Evolutionary conservation across 2,329 filamentous ascomycete species (phyloP), one percentile per base, ranked within the genome.

Genomic region (Cladosporium sp.): DNA sequence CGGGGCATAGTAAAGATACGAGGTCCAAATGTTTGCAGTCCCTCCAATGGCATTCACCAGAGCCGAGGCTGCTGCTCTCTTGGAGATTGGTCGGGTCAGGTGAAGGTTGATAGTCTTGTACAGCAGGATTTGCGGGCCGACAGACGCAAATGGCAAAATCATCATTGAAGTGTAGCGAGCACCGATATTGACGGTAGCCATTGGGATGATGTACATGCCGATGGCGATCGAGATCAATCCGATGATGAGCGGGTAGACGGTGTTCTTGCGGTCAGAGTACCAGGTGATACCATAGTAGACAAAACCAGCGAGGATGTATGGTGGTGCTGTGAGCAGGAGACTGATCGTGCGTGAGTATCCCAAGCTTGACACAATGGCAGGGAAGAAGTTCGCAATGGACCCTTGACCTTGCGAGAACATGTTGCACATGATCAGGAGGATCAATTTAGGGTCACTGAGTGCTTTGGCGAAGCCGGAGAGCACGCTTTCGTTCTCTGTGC

Each of bases 281-380:
- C 65, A 72, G 3, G 69, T 65, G 9, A 67, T 58, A 25, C 49
- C 61, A 40, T 65, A 67, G 5, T 69, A 64, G 38, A 64, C 60
- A 17, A 62, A 60, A 39, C 70, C 71, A 7, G 70, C 67, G 50
- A 72, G 66, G 36, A 66, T 66, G 55, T 76, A 75, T 0, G 76
- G 75, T 1, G 75, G 75, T 0, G 75, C 75, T 55, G 76, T 74
- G 2, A 78, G 67, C 12, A 78, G 72, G 49, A 75, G 75, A 1
- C 75, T 77, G 34, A 76, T 79, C 2, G 89, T 76, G 8, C 87
- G 83, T 22, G 81, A 78, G 75, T 83, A 95, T 74, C 95, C 85
- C 15, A 96, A 65, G 0, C 85, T 81, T 65, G 88, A 84, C 1
- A 91, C 75, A 52, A 68, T 66, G 19, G 69, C 70, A n/a, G 69